phyloP scores from a whole-genome alignment of 164 flowering plant species.

The Stephania cephalantha region DNA sequence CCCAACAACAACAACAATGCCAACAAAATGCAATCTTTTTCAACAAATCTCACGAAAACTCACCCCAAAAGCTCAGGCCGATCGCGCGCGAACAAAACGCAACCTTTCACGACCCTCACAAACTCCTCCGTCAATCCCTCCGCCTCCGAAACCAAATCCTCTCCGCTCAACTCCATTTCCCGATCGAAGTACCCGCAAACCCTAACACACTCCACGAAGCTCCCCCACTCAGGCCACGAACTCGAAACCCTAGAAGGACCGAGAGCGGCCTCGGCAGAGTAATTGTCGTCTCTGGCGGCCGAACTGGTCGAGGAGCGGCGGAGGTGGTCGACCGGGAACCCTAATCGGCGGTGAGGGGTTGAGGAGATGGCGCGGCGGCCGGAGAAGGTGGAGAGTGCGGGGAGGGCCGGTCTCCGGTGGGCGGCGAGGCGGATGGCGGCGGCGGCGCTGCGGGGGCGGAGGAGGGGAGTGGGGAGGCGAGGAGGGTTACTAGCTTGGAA shows the following conservation, averaged over 20 bases:
- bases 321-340: constrained; percentile 12
- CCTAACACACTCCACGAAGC: constrained; percentile 27
- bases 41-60: neutral
- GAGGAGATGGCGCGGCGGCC: constrained; percentile 1
- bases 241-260: constrained; percentile 9
- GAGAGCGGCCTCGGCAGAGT: constrained; percentile 11
- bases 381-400: constrained; percentile 4
- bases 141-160: constrained; percentile 24
- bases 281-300: constrained; percentile 9
- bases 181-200: constrained; percentile 21
- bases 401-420: constrained; percentile 9
- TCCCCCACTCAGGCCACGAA: constrained; percentile 60
- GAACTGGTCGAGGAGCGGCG: constrained; percentile 19
- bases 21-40: neutral
- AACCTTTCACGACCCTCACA: constrained; percentile 33
- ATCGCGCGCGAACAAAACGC: constrained; percentile 49
- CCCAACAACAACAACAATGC: neutral
- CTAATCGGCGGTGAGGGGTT: constrained; percentile 7
- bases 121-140: constrained; percentile 42
- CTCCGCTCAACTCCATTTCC: constrained; percentile 3
- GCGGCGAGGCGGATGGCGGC: constrained; percentile 27
- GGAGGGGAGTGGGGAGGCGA: constrained; percentile 29
- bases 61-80: constrained; percentile 47
- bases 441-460: constrained; percentile 20
- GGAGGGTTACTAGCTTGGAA: constrained; percentile 39